Evolutionary conservation across 345 rosid genomes (phyloP), one percentile per base, ranked within the genome.

Genomic region (Psidium friedrichsthalianum): DNA sequence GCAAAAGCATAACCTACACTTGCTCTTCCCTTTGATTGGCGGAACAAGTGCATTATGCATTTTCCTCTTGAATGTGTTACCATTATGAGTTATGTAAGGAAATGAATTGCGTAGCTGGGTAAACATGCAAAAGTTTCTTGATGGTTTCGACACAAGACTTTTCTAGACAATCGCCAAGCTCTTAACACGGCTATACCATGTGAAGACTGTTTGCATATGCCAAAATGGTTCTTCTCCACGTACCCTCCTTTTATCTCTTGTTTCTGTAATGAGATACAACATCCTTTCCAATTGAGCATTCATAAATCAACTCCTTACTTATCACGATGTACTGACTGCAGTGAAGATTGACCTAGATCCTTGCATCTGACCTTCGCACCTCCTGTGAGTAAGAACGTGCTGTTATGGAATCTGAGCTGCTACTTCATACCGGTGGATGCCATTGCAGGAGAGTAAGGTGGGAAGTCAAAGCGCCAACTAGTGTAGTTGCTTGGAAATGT

Each of bases 381-480:
- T 69, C 13, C 13, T 0, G 78, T 69, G 78, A 69, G 12, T 69
- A 32, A 32, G 78, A 40, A 18, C 47, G 78, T 82, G 40, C 18
- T 14, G 78, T 18, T 40, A 94, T 94, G 99, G 95, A 88, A 84
- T 86, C 92, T 16, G 84, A 90, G 16, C 32, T 87, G 27, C 81
- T 87, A 51, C 51, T 89, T 57, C 98, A 96, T 58, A 89, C 32
- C 20, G 99, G 98, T 6, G 97, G 97, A 24, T 95, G 99, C 85
- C 98, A 95, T 56, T 97, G 98, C 84, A 84, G 90, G 74, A 94
- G 87, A 86, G 93, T 94, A 47, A 90, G 94, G 85, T 97, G 99
- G 96, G 90, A 90, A 84, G 95, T 92, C 15, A 87, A 81, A 88
- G 97, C 98, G 6, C 87, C 94, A 36, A 64, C 64, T 10, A 93